Percentiles rank a stretch among this genome's conserved stretches.
Evolutionary conservation across 2,329 filamentous ascomycete species (phyloP).

Genomic region (Rutstroemia sp.): DNA sequence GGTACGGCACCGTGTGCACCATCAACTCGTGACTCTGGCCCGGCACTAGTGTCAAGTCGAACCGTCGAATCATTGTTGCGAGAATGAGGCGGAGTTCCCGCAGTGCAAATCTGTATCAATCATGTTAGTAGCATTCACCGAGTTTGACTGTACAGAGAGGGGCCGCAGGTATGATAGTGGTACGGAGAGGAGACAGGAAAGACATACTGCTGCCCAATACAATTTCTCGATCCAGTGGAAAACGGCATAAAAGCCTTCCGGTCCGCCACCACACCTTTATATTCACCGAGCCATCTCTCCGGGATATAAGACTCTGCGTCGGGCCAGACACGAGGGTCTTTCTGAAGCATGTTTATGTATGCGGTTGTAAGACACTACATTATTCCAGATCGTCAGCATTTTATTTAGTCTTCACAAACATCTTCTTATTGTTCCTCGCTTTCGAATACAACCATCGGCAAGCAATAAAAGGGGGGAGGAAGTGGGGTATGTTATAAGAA

Average conservation of each 20-base stretch:
- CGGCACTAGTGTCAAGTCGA: constrained; percentile 15
- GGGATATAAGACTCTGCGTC: constrained; percentile 16
- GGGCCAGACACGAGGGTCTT: constrained; percentile 15
- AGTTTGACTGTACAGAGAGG: too few relatives aligned
- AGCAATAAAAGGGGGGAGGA: neutral
- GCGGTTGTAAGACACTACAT: constrained; percentile 7
- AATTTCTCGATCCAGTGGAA: neutral
- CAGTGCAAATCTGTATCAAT: constrained; percentile 3
- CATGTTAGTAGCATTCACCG: too few relatives aligned
- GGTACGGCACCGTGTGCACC: constrained; percentile 17
- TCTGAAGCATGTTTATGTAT: neutral
- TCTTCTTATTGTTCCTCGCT: too few relatives aligned
- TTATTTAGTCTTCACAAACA: neutral
- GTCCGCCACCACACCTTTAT: constrained; percentile 2
- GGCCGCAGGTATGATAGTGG: too few relatives aligned
- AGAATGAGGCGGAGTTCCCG: constrained; percentile 24
- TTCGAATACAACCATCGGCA: neutral
- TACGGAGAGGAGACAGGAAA: too few relatives aligned
- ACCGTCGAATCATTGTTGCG: constrained; percentile 13
- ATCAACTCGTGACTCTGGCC: constrained; percentile 18
- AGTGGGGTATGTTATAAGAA: too few relatives aligned
- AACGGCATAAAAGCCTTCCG: constrained; percentile 15
- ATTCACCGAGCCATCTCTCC: constrained; percentile 16
- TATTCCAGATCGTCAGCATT: neutral
- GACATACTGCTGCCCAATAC: constrained; percentile 1